Conservation (phyloP, 2,329 filamentous ascomycete species). For the Aspergillus sp. region DNA sequence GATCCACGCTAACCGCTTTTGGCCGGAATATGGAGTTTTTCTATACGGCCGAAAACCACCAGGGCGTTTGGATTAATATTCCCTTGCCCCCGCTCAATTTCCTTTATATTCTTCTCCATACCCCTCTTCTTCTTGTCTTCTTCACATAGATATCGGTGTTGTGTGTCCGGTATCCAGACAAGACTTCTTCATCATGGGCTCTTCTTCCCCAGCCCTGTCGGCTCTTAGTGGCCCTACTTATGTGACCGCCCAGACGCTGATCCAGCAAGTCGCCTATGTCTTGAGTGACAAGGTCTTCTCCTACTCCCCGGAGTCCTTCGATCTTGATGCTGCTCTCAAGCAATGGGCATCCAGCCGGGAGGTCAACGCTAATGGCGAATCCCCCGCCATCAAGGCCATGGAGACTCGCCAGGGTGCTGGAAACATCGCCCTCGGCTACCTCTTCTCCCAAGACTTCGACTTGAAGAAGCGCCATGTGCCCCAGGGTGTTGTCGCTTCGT, state of each 20-base stretch:
- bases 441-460: constrained; percentile 97
- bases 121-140: constrained; percentile 17
- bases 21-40: constrained; percentile 24
- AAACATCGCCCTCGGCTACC: constrained; percentile 87
- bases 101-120: constrained; percentile 16
- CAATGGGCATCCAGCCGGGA: constrained; percentile 67
- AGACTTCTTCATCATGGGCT: constrained; percentile 25
- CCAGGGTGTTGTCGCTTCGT: constrained; percentile 83
- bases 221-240: constrained; percentile 83
- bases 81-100: constrained; percentile 7
- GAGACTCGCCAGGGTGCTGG: constrained; percentile 88
- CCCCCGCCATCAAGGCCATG: constrained; percentile 71
- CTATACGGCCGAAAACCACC: constrained; percentile 11
- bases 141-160: constrained; percentile 17
- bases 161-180: constrained; percentile 20
- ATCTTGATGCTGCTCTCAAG: constrained; percentile 78
- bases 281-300: constrained; percentile 97
- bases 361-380: constrained; percentile 75
- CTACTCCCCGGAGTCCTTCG: constrained; percentile 90
- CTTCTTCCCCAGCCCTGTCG: constrained; percentile 41
- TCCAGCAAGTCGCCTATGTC: constrained; percentile 93
- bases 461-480: constrained; percentile 84
- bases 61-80: constrained; percentile 2
- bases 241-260: constrained; percentile 83
- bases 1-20: constrained; percentile 28